Base-by-base conservation (phyloP, 2,329 filamentous ascomycete species). In the Dothideomycetes sp. region DNA sequence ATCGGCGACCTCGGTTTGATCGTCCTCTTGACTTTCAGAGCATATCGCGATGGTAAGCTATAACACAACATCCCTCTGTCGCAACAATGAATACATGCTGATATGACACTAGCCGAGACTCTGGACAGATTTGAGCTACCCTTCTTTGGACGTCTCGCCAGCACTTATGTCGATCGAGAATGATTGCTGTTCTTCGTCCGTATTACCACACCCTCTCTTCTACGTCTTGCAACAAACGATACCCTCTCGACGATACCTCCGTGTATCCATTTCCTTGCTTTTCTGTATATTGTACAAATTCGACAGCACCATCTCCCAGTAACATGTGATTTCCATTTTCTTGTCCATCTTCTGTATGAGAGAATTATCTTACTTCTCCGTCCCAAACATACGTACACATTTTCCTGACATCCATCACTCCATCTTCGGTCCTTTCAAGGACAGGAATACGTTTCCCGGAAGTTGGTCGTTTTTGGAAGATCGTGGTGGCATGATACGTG, bases 101-200 rank as follows among this genome's bases (percentile, higher is more conserved):
- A 46, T 13, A 4, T 11, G 6, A 33, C n/a, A 25, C 27, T 49
- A 80, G 76, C 78, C 37, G 76, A 80, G 47, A 78, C 71, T 1
- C 64, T 80, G 28, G 59, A 69, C 50, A 67, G 89, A 58, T 93
- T 80, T 47, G 88, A 96, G 61, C 73, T 95, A 2, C 89, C 89
- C 0, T 78, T 94, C 55, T 82, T 96, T 54, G 91, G 91, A 4
- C 71, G 71, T 29, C 67, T 95, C 51, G 91, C 91, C 30, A 94
- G 82, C 62, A 82, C 82, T 18, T 89, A 95, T 56, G 72, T 96
- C 43, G 89, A 95, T 55, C 84, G 94, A 57, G 91, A 95, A 60
- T 82, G 27, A 16, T 3, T 19, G 30, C n/a, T 32, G 22, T 11
- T 7, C n/a, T n/a, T n/a, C n/a, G n/a, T n/a, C n/a, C n/a, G n/a